Conservation (phyloP, 257 asterid species). For the Cinchona pubescens region DNA sequence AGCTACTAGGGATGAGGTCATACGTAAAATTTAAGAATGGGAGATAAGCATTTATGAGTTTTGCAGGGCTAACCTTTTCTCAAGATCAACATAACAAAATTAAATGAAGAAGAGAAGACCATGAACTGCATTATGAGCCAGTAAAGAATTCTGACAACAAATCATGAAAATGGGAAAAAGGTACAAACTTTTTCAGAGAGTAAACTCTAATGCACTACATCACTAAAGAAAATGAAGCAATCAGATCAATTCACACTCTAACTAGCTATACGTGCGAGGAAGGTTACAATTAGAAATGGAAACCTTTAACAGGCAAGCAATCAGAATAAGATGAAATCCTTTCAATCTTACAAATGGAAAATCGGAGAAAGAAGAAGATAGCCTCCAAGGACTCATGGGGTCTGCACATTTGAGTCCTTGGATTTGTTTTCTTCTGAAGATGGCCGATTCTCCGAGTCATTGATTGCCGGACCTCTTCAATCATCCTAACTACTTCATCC, state of each 20-base stretch:
- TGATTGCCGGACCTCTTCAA: constrained; percentile 74
- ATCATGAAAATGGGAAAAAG: constrained; percentile 3
- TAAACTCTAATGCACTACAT: constrained; percentile 17
- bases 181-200: constrained; percentile 4
- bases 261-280: constrained; percentile 9
- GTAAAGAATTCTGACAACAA: constrained; percentile 10
- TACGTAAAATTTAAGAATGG: too few relatives aligned
- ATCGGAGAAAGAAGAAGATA: constrained; percentile 5
- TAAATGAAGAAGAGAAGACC: background rate
- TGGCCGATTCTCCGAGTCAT: constrained; percentile 76
- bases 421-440: constrained; percentile 70
- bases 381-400: constrained; percentile 34
- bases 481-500: constrained; percentile 82
- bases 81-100: background rate
- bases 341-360: constrained; percentile 21
- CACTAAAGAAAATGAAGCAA: constrained; percentile 15
- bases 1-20: too few relatives aligned
- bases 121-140: background rate
- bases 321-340: constrained; percentile 22
- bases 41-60: too few relatives aligned
- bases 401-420: constrained; percentile 62
- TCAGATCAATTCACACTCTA: constrained; percentile 21
- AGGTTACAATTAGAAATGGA: constrained; percentile 11
- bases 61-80: background rate
- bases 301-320: constrained; percentile 15